Base-by-base conservation (phyloP, 768 basidiomycete genomes). In the Leccinum subtestaceum region DNA sequence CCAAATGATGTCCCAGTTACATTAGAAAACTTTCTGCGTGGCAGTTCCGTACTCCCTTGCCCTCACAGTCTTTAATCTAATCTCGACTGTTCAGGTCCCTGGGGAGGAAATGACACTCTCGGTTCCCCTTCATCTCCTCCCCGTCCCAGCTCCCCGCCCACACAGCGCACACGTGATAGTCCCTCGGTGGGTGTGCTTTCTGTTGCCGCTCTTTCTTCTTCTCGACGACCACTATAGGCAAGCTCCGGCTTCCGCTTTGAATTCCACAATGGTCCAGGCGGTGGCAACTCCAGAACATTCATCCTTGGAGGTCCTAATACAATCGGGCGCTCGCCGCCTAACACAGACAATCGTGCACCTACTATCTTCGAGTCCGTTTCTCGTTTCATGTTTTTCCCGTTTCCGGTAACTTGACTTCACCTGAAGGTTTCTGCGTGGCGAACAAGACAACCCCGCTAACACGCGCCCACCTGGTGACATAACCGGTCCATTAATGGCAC, bases 401-500 rank as follows among this genome's bases (percentile, higher is more conserved):
- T 11, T 12, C 2, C n/a, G 36, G 15, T 8, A 21, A 4, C 17
- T 17, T 53, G 36, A 34, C 62, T 47, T 59, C 31, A 11, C 19
- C 45, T 40, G 12, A 57, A 81, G 79, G 45, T 80, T 73, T 60
- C 52, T 77, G 36, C 72, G 75, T 61, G 69, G 75, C 32, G 67
- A 61, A 46, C 4, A 59, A 10, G 61, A 62, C 0, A 60, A 60
- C 49, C 21, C 53, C 11, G 53, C 51, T 23, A 65, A 66, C 53
- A 59, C 11, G 31, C 67, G 74, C 23, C 56, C 68, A 3, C 65
- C 72, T 13, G 71, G 70, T 6, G 73, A 73, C 40, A 89, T 89
- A 43, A 77, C 79, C 17, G 86, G 86, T 2, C 78, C 81, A 6
- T 63, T 89, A 27, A 85, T 91, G 84, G 82, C 85, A 0, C 89